Percentiles rank a stretch among this genome's conserved stretches.
Evolutionary conservation across 768 basidiomycete genomes (phyloP).

Genomic region (Boletus vermiculosoides): DNA sequence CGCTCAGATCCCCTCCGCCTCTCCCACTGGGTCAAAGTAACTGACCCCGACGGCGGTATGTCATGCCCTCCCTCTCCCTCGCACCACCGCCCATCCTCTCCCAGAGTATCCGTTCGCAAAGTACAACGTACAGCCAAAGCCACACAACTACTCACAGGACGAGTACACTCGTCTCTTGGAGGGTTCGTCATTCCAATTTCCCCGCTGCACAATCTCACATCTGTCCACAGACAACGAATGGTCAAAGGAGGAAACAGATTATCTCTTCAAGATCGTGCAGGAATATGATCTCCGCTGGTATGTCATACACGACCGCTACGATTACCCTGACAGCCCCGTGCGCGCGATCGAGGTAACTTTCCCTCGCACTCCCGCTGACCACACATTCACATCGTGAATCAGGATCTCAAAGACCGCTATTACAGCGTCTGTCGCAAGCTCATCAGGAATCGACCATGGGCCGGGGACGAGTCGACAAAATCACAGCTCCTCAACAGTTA

Average conservation of each 20-base stretch:
- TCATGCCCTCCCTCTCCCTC: constrained; percentile 1
- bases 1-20: constrained; percentile 68
- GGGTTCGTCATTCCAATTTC: constrained; percentile 42
- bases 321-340: constrained; percentile 52
- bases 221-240: constrained; percentile 65
- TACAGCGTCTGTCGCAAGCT: constrained; percentile 89
- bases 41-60: constrained; percentile 56
- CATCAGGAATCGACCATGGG: constrained; percentile 79
- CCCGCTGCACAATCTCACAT: not conserved
- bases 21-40: constrained; percentile 79
- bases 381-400: not conserved
- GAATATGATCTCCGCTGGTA: constrained; percentile 90
- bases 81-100: not conserved
- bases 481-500: constrained; percentile 66
- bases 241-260: constrained; percentile 92
- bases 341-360: constrained; percentile 67
- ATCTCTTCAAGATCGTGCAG: constrained; percentile 76
- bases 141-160: constrained; percentile 76
- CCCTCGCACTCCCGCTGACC: not conserved
- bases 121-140: constrained; percentile 69
- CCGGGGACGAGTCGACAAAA: constrained; percentile 76
- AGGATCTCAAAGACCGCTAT: constrained; percentile 93
- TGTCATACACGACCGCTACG: constrained; percentile 87
- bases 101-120: constrained; percentile 79
- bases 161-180: constrained; percentile 82